phyloP scores from a whole-genome alignment of 2,329 filamentous ascomycete genomes.

The Beauveria brongniartii region DNA sequence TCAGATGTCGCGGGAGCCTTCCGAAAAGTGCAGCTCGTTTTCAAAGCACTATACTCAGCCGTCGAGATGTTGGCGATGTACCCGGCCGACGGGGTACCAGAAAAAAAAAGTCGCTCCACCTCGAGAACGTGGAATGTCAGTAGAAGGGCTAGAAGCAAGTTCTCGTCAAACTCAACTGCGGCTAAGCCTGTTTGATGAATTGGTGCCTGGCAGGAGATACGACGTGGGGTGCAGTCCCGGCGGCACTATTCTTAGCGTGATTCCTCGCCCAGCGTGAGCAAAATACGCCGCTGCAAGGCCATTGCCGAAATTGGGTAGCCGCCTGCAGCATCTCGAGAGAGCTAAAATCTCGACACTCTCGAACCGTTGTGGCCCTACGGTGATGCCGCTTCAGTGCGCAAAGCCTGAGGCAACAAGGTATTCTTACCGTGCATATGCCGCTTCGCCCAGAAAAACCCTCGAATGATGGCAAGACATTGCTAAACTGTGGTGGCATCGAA shows the following conservation, averaged over 20 bases:
- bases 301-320: neutral
- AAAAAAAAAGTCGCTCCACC: neutral
- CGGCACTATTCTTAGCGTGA: neutral
- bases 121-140: neutral
- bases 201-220: neutral
- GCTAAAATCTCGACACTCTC: neutral
- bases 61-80: neutral
- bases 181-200: conserved; percentile 4
- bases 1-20: neutral
- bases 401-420: neutral
- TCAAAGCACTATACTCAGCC: neutral
- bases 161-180: neutral
- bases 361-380: neutral
- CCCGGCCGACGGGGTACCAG: neutral
- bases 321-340: neutral
- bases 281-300: neutral
- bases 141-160: conserved; percentile 8
- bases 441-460: neutral
- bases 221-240: neutral
- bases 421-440: no score
- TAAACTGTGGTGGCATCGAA: neutral
- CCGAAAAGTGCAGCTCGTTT: neutral
- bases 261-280: neutral
- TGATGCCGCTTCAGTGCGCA: no score
- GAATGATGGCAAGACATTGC: neutral